A percentile compares a stretch with the other conserved stretches of the same genome.
Conservation (phyloP, 305 asterid species). For the Plantago rigida region DNA sequence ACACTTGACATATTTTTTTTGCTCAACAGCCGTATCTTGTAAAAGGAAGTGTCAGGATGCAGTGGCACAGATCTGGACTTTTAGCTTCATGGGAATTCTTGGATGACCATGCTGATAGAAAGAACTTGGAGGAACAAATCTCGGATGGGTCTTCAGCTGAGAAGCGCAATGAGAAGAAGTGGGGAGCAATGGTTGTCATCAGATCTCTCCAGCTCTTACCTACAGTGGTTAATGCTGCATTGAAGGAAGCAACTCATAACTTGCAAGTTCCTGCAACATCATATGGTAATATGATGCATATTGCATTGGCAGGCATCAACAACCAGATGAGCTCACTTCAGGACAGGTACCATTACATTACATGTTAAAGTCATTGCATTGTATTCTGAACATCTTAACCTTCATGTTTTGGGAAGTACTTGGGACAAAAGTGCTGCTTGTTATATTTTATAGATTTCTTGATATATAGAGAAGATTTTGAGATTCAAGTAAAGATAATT, state of each 20-base stretch:
- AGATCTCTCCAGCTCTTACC: conserved; percentile 88
- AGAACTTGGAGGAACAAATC: conserved; percentile 33
- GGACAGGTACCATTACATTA: conserved; percentile 56
- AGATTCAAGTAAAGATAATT: too few species aligned
- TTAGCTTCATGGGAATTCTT: conserved; percentile 90
- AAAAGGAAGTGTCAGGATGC: conserved; percentile 96
- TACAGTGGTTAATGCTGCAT: conserved; percentile 61
- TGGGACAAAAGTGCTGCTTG: neutral
- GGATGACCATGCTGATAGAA: conserved; percentile 67
- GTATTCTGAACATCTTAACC: conserved; percentile 5
- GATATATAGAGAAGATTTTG: too few species aligned
- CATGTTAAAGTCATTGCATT: conserved; percentile 11
- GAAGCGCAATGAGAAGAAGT: conserved; percentile 54
- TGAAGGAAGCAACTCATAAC: conserved; percentile 69
- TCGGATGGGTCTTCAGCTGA: conserved; percentile 37
- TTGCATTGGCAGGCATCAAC: conserved; percentile 89
- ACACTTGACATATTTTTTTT: conserved; percentile 19
- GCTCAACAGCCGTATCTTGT: conserved; percentile 80
- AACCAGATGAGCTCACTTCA: conserved; percentile 94
- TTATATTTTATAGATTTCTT: too few species aligned
- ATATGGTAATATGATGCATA: conserved; percentile 83
- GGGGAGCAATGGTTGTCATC: conserved; percentile 97
- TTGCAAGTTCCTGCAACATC: conserved; percentile 33
- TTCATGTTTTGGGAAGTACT: conserved; percentile 5
- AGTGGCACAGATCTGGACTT: conserved; percentile 99